Evolutionary conservation across 805 yeast genomes (phyloP).

Genomic region (Metschnikowia peoriensis): DNA sequence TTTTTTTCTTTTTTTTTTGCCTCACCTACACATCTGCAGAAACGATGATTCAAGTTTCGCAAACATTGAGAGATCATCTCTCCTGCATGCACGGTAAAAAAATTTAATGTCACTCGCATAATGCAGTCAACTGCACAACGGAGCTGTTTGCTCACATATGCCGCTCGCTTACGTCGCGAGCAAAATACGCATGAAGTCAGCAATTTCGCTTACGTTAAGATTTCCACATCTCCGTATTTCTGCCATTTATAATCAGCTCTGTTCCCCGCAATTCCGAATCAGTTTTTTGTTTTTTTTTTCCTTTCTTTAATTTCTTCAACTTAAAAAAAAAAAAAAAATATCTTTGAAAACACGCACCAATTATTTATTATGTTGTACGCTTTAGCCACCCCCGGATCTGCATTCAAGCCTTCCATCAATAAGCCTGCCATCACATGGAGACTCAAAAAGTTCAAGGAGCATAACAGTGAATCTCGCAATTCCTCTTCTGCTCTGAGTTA

Average conservation of each 20-base stretch:
- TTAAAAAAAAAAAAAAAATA: no score
- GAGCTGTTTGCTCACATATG: not conserved
- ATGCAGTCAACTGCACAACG: not conserved
- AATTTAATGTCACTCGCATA: not conserved
- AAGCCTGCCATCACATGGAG: constrained; percentile 36
- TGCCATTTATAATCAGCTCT: no score
- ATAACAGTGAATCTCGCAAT: constrained; percentile 11
- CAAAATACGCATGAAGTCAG: not conserved
- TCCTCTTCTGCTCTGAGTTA: constrained; percentile 12
- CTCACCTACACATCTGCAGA: not conserved
- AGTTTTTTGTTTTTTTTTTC: no score
- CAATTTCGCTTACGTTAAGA: not conserved
- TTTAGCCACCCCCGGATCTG: constrained; percentile 37
- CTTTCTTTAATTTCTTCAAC: no score
- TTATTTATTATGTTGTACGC: constrained; percentile 24
- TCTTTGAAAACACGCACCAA: not conserved
- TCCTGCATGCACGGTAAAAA: not conserved
- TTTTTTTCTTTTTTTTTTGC: not conserved
- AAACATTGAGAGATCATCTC: not conserved
- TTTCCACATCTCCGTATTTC: not conserved
- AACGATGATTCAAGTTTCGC: not conserved
- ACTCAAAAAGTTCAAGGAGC: constrained; percentile 34
- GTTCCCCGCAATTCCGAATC: no score
- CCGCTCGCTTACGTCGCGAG: constrained; percentile 1
- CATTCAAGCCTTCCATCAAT: constrained; percentile 36